Base-by-base conservation (phyloP, 148 eudicot species). In the Chenopodium formosanum region DNA sequence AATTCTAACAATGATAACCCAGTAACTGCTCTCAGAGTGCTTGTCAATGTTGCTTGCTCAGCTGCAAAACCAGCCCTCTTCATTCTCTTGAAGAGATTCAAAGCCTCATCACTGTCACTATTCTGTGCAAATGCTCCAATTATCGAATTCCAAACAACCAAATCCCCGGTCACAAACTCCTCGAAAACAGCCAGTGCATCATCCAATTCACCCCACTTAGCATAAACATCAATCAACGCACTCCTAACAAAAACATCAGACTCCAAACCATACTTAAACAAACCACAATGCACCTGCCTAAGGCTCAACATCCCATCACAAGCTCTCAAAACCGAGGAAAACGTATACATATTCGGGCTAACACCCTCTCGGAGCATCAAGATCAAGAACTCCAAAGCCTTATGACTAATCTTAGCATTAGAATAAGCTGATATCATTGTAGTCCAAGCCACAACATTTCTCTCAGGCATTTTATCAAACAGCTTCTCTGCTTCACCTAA, bases 91-190 rank as follows among this genome's bases (percentile, higher is more conserved):
- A 86, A 88, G 7, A 88, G 76, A 31, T 76, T 72, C 58, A 88
- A 83, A 34, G 90, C 89, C 81, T 84, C 83, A 74, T 86, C 83
- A 12, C 87, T 86, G 64, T 84, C 84, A 75, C 86, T 78, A 62
- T 88, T 88, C 87, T 88, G 90, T 9, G 89, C 90, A 86, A 86
- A 86, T n/a, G 89, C 87, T 6, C 87, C 89, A 32, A 88, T 88
- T 19, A 88, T 84, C n/a, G 90, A 86, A 75, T 84, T 88, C 90
- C 90, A 88, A 84, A 88, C 90, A 67, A 88, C 86, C 83, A 78
- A 78, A 83, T 88, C 89, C 77, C 83, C 62, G 2, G 90, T 88
- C 77, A 74, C 76, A 84, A 86, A 86, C 80, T 86, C 89, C 80
- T 86, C 58, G 29, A 88, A 88, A 86, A 88, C 90, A 58, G 77